These are phyloP conservation scores for Cladorrhinum sp. DNA, from an alignment of 2,329 filamentous ascomycete species.

Conservation along the genomic window DNA sequence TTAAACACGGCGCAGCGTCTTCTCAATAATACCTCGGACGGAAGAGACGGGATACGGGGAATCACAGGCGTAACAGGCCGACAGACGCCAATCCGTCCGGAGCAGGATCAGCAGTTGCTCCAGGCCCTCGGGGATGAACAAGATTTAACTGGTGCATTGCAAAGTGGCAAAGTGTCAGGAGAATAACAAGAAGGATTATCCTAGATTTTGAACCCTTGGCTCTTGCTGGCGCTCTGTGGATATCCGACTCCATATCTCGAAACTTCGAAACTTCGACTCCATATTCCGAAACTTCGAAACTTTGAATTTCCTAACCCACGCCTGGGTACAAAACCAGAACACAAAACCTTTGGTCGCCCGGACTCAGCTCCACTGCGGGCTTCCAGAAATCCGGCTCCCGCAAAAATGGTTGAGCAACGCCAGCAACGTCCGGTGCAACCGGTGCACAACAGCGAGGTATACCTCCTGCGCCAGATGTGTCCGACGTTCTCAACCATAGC, in stretches of 20 bases:
- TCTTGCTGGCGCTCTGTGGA: constrained; percentile 2
- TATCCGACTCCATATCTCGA: background rate
- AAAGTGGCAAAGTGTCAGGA: background rate
- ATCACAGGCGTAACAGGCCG: background rate
- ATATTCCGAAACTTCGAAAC: background rate
- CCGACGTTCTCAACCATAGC: constrained; percentile 39
- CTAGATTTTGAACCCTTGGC: background rate
- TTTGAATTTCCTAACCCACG: background rate
- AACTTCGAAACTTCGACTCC: background rate
- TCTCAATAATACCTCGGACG: background rate
- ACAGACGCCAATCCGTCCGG: too few relatives aligned
- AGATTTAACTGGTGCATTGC: background rate
- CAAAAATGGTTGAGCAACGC: constrained; percentile 36
- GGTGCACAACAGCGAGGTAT: constrained; percentile 51
- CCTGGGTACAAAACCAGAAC: background rate
- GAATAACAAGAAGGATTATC: background rate
- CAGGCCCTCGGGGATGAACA: background rate
- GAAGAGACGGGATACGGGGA: background rate
- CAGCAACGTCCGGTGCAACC: constrained; percentile 25
- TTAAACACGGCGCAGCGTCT: background rate
- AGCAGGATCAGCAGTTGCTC: background rate
- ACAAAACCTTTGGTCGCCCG: background rate
- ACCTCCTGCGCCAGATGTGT: constrained; percentile 39
- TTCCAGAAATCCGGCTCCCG: background rate
- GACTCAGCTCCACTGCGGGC: background rate